Base-by-base conservation (phyloP, 2,329 filamentous ascomycete species). In the Pezicula neosporulosa region DNA sequence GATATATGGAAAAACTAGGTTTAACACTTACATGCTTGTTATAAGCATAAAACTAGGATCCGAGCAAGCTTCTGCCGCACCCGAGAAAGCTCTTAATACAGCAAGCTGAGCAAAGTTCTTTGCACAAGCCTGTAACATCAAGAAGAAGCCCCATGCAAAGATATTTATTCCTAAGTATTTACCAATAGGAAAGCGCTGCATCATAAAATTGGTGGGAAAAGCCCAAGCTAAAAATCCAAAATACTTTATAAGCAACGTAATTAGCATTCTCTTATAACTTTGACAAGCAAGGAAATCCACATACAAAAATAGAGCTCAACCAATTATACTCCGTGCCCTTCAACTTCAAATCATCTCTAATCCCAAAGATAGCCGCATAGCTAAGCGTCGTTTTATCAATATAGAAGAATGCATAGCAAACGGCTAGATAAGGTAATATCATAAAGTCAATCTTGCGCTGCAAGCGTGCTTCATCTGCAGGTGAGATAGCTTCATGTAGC, bases 21-120 rank as follows among this genome's bases (percentile, higher is more conserved):
- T 24, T 24, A 24, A 24, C 12, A 4, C 30, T 33, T 33, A 44
- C 81, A 85, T 85, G 4, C 75, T 76, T 0, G 82, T 86, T 35
- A 86, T 81, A 2, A 87, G 66, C 72, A 86, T 83, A 53, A 86
- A 83, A 56, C 73, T 81, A 81, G 10, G 71, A 43, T 41, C 74
- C 71, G 49, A 77, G 82, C 8, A 83, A 66, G 4, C 77, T 65
- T 83, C 80, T 9, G 77, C 77, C 1, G 77, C 78, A 36, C 80
- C 80, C 5, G 74, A 73, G 3, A 83, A 64, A 1, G 75, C 75
- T 35, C 81, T 71, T 13, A 82, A 68, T 6, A 72, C 73, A 16
- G 77, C 73, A 4, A 83, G 69, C 0, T 73, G 72, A 1, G 68
- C 65, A 54, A 83, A 83, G 52, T 71, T 77, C 48, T 74, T 73